phyloP scores from a whole-genome alignment of 805 yeast genomes.

The Zygosaccharomyces rouxii region DNA sequence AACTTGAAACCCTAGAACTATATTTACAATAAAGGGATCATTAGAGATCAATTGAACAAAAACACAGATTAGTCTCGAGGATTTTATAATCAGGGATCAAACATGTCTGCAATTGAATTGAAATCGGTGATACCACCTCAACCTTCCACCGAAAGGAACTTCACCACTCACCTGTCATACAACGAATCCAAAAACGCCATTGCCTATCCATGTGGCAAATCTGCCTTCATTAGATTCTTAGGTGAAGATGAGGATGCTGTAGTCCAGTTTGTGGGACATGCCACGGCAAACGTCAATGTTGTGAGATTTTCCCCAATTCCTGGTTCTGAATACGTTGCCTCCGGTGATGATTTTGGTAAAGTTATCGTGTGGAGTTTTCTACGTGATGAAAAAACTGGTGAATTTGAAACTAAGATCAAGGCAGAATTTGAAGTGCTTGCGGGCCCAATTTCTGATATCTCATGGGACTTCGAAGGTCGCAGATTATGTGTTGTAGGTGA shows the following conservation, averaged over 20 bases:
- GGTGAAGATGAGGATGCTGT: conserved; percentile 39
- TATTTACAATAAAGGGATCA: neutral
- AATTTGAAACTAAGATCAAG: conserved; percentile 50
- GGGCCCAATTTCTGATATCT: conserved; percentile 76
- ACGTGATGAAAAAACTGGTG: conserved; percentile 47
- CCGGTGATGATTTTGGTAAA: conserved; percentile 88
- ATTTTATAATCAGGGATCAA: neutral
- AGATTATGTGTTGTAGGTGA: conserved; percentile 92
- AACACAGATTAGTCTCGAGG: neutral
- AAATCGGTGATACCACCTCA: conserved; percentile 60
- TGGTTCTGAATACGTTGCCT: conserved; percentile 82
- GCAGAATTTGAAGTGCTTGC: conserved; percentile 76
- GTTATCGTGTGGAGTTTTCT: conserved; percentile 80
- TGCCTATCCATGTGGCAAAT: conserved; percentile 78
- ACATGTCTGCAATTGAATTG: conserved; percentile 24
- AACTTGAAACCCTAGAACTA: neutral
- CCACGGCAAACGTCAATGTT: conserved; percentile 61
- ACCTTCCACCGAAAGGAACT: conserved; percentile 72
- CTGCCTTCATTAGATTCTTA: conserved; percentile 67
- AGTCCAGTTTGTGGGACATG: conserved; percentile 71
- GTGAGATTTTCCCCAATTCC: conserved; percentile 72
- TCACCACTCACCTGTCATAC: conserved; percentile 66
- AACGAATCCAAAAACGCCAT: conserved; percentile 64
- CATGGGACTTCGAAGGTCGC: conserved; percentile 87
- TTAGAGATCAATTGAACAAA: neutral